Percentiles rank a stretch among this genome's conserved stretches.
These are phyloP conservation scores for Phytopythium delawarense DNA, from an alignment of 352 stramenopile genomes.

Conservation along the genomic window DNA sequence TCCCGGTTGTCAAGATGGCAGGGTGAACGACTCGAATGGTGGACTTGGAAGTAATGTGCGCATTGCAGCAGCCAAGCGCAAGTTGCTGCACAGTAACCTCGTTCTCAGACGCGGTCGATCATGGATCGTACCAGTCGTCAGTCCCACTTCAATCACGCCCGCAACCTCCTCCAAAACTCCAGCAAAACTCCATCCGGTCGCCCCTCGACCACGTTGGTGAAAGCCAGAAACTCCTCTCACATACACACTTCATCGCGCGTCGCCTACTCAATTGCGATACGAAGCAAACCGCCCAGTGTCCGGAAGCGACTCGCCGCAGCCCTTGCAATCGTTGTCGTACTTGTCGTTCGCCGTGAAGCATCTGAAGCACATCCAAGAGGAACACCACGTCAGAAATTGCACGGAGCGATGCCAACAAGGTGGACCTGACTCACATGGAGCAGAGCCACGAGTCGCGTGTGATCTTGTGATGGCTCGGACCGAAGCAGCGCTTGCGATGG, in stretches of 20 bases:
- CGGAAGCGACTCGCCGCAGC: constrained; percentile 35
- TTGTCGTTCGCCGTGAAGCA: constrained; percentile 51
- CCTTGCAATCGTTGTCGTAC: constrained; percentile 29
- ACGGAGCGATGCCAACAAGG: background rate
- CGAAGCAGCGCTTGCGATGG: constrained; percentile 41
- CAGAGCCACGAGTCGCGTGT: constrained; percentile 53
- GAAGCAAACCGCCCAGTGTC: constrained; percentile 28
- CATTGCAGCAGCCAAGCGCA: background rate
- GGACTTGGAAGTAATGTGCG: no score
- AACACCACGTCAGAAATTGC: constrained; percentile 2
- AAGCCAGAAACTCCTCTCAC: background rate
- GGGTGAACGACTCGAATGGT: no score
- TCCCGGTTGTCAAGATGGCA: no score
- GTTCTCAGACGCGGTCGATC: no score
- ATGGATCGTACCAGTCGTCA: no score
- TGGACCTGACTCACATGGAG: constrained; percentile 35
- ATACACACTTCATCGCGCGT: background rate
- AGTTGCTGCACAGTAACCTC: no score
- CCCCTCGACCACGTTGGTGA: background rate
- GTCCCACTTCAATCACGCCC: no score
- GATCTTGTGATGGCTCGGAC: constrained; percentile 43
- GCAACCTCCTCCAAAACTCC: background rate
- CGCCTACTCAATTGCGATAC: constrained; percentile 11
- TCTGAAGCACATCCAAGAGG: constrained; percentile 16
- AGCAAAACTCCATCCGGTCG: no score